These are phyloP conservation scores for Dactylellina leptospora DNA, from an alignment of 2,329 filamentous ascomycete genomes.

Conservation along the genomic window DNA sequence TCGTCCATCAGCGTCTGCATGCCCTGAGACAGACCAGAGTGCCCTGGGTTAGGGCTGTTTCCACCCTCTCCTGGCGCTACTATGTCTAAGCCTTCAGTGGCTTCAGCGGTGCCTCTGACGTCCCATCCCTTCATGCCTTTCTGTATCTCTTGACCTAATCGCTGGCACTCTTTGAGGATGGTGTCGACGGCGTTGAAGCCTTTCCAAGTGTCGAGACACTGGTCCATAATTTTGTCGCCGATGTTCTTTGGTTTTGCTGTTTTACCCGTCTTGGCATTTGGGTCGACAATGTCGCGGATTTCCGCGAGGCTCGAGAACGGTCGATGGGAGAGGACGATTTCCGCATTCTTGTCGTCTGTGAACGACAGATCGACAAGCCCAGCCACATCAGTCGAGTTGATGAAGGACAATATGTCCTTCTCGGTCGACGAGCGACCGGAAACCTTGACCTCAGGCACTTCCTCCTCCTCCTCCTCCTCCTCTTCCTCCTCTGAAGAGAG, in stretches of 20 bases:
- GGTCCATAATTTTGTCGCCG: conserved; percentile 73
- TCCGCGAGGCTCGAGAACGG: conserved; percentile 75
- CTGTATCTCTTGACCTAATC: conserved; percentile 73
- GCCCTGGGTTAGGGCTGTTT: conserved; percentile 62
- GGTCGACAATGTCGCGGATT: conserved; percentile 69
- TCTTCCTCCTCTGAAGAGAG: conserved; percentile 62
- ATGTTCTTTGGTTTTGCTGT: conserved; percentile 66
- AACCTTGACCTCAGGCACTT: conserved; percentile 58
- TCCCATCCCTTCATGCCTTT: conserved; percentile 74
- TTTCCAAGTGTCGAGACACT: conserved; percentile 75
- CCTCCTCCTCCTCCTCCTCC: conserved; percentile 59
- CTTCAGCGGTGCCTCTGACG: conserved; percentile 69
- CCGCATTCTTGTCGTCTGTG: conserved; percentile 74
- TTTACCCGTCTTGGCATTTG: conserved; percentile 66
- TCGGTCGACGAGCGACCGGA: conserved; percentile 60
- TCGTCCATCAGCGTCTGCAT: conserved; percentile 64
- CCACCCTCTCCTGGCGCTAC: conserved; percentile 60
- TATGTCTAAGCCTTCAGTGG: conserved; percentile 67
- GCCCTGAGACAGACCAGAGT: conserved; percentile 56
- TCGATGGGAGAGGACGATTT: conserved; percentile 74
- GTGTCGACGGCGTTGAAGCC: conserved; percentile 85
- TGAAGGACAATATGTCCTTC: conserved; percentile 74
- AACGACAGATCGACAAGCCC: conserved; percentile 85
- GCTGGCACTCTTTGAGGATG: conserved; percentile 78
- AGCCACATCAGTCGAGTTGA: conserved; percentile 79